These are phyloP conservation scores for Ustilago xerochloae DNA, from an alignment of 1,284 basidiomycete genomes.

Conservation along the genomic window DNA sequence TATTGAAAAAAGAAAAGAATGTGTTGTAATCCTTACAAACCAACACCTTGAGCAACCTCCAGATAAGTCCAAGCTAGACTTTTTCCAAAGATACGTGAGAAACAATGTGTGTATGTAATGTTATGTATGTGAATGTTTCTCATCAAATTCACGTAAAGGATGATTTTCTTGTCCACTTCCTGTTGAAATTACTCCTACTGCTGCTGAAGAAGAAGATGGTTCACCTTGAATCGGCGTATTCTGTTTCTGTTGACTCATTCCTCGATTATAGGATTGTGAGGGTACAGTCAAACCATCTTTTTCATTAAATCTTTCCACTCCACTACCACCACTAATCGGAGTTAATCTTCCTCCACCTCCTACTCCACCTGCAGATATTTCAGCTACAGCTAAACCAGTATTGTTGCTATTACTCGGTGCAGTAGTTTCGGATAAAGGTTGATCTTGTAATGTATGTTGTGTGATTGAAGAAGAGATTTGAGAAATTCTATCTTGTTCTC, in stretches of 20 bases:
- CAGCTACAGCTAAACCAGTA: not conserved
- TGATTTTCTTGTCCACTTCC: too few species aligned
- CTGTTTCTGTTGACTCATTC: too few species aligned
- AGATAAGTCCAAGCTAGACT: too few species aligned
- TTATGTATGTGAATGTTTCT: not conserved
- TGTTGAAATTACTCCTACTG: not conserved
- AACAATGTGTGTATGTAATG: too few species aligned
- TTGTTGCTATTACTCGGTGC: not conserved
- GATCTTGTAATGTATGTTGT: slow-evolving; percentile 54
- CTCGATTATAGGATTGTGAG: not conserved
- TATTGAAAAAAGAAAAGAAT: too few species aligned
- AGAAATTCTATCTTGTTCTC: slow-evolving; percentile 30
- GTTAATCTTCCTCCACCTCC: slow-evolving; percentile 10
- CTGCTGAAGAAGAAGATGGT: not conserved
- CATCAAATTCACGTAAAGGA: not conserved
- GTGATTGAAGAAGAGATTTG: slow-evolving; percentile 51
- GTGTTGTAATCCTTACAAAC: too few species aligned
- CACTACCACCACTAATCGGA: not conserved
- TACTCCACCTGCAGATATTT: not conserved
- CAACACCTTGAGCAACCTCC: too few species aligned
- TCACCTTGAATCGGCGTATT: too few species aligned
- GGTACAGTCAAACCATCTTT: slow-evolving; percentile 20
- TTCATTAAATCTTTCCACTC: slow-evolving; percentile 18
- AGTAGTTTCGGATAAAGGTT: slow-evolving; percentile 57
- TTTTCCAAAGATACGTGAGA: too few species aligned